These are phyloP conservation scores for Singerocomus inundabilis DNA, from an alignment of 1,284 basidiomycete species.

Conservation along the genomic window DNA sequence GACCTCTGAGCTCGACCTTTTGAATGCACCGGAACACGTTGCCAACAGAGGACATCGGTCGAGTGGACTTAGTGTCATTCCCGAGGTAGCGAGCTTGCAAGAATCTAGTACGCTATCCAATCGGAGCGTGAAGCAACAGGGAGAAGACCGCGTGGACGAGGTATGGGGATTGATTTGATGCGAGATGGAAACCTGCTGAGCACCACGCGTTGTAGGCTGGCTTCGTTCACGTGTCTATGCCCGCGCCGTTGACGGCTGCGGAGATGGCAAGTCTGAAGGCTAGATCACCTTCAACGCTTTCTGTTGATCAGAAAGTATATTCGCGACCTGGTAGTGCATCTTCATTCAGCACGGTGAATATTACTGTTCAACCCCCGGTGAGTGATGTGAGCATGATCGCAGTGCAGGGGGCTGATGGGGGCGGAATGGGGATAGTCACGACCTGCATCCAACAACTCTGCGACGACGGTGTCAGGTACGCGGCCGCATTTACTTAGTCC, in stretches of 20 bases:
- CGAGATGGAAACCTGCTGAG: conserved; percentile 5
- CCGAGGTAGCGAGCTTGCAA: conserved; percentile 31
- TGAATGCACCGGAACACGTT: conserved; percentile 32
- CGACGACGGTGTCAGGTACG: conserved; percentile 22
- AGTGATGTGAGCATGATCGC: conserved; percentile 4
- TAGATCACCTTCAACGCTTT: conserved; percentile 21
- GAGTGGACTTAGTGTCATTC: conserved; percentile 29
- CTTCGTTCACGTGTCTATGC: conserved; percentile 37
- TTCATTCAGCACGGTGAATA: conserved; percentile 33
- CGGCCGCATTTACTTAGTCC: conserved; percentile 31
- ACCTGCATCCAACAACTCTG: conserved; percentile 31
- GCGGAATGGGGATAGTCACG: conserved; percentile 23
- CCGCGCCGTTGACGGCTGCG: conserved; percentile 24
- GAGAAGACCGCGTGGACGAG: conserved; percentile 33
- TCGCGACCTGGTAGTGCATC: conserved; percentile 31
- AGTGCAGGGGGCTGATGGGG: conserved; percentile 2
- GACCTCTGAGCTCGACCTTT: conserved; percentile 34
- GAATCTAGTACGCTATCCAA: conserved; percentile 22
- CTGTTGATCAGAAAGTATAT: conserved; percentile 19
- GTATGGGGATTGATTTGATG: conserved; percentile 15
- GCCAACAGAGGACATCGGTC: conserved; percentile 16
- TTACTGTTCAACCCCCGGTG: conserved; percentile 35
- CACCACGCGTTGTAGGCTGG: conserved; percentile 22
- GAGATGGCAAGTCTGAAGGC: conserved; percentile 26
- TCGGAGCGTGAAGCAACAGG: conserved; percentile 7